These are phyloP conservation scores for Penicillium digitatum DNA, from an alignment of 2,329 filamentous ascomycete species.

Conservation along the genomic window DNA sequence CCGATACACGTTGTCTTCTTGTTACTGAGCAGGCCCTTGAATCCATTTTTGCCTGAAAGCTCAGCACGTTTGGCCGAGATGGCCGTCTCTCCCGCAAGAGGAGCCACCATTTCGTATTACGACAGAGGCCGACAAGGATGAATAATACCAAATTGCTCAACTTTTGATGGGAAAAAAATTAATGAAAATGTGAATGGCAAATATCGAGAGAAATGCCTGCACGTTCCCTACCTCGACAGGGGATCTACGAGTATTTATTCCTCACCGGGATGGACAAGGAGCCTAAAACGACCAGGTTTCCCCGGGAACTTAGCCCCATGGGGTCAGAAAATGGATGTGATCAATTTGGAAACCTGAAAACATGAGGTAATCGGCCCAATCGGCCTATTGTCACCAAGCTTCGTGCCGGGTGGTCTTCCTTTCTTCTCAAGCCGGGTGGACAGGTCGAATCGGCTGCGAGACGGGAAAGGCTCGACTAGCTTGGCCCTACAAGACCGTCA, in stretches of 20 bases:
- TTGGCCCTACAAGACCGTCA: neutral
- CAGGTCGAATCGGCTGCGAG: neutral
- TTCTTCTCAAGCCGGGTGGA: neutral
- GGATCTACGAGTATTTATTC: constrained; percentile 12
- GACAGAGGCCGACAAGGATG: neutral
- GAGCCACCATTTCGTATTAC: constrained; percentile 12
- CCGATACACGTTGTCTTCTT: constrained; percentile 54
- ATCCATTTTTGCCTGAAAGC: constrained; percentile 41
- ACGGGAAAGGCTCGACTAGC: constrained; percentile 4
- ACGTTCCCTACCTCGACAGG: neutral
- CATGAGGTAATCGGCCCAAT: neutral
- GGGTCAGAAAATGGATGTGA: neutral
- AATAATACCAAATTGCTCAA: neutral
- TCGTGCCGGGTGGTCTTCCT: neutral
- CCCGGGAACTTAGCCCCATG: constrained; percentile 6
- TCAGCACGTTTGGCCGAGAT: constrained; percentile 34
- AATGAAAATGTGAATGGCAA: neutral
- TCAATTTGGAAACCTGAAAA: neutral
- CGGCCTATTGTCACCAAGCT: constrained; percentile 5
- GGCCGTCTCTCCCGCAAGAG: constrained; percentile 20
- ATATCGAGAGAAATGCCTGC: neutral
- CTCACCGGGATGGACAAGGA: constrained; percentile 2
- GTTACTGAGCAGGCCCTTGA: constrained; percentile 51
- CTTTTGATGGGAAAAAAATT: neutral
- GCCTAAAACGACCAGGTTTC: neutral